A percentile compares a stretch with the other conserved stretches of the same genome.
phyloP scores from a whole-genome alignment of 352 stramenopile genomes.

The Hyaloperonospora brassicae region DNA sequence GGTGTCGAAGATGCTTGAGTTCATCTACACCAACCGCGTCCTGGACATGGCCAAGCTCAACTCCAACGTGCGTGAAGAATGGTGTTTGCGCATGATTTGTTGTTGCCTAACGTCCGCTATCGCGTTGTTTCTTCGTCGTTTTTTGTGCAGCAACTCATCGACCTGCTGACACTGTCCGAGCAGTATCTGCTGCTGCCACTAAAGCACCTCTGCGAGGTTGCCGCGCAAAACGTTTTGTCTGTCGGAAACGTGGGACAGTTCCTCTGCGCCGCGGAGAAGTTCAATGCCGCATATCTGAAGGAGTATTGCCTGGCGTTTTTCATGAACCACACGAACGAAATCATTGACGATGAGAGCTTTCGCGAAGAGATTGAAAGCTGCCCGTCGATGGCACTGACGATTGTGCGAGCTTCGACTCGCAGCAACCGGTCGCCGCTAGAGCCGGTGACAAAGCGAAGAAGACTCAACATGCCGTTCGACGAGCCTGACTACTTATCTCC shows the following conservation, averaged over 20 bases:
- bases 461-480: constrained; percentile 79
- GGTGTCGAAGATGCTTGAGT: constrained; percentile 88
- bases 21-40: constrained; percentile 88
- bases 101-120: not conserved
- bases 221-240: constrained; percentile 58
- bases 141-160: constrained; percentile 65
- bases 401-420: constrained; percentile 58
- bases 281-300: constrained; percentile 77
- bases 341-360: constrained; percentile 80
- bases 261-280: constrained; percentile 72
- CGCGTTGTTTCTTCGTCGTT: constrained; percentile 4
- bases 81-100: constrained; percentile 1
- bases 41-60: constrained; percentile 67
- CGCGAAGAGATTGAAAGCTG: constrained; percentile 73
- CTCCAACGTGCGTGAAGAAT: constrained; percentile 42
- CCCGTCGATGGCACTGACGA: constrained; percentile 65
- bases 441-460: constrained; percentile 55
- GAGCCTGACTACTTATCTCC: constrained; percentile 52
- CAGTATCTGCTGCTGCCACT: constrained; percentile 72
- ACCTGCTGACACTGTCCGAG: constrained; percentile 71
- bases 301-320: constrained; percentile 78
- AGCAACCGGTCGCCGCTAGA: constrained; percentile 22
- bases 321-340: constrained; percentile 62
- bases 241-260: constrained; percentile 73
- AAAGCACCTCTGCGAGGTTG: constrained; percentile 72